These are phyloP conservation scores for Capronia epimyces DNA, from an alignment of 2,329 filamentous ascomycete species.

Conservation along the genomic window DNA sequence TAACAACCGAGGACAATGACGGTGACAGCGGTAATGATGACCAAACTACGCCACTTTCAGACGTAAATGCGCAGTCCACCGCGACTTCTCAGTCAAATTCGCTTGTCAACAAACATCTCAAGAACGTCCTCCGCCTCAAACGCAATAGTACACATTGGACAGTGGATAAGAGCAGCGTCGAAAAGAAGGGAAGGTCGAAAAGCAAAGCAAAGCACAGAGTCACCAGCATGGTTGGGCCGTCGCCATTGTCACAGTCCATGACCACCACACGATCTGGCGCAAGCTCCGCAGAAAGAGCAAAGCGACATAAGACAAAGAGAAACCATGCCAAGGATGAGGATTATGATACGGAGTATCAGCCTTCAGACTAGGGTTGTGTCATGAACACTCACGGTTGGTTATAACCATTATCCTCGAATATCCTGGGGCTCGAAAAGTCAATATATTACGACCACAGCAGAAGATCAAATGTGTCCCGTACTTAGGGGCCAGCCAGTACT, in stretches of 20 bases:
- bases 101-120: neutral
- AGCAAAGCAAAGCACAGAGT: neutral
- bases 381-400: neutral
- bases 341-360: conserved; percentile 10
- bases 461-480: no score
- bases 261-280: neutral
- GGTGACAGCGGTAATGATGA: neutral
- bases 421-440: no score
- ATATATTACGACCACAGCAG: no score
- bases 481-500: no score
- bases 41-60: neutral
- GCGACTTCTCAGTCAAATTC: neutral
- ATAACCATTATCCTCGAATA: no score
- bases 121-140: neutral
- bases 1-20: no score
- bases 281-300: conserved; percentile 1
- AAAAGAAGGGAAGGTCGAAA: neutral
- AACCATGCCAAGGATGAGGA: conserved; percentile 6
- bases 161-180: neutral
- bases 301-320: conserved; percentile 2
- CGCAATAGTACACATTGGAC: neutral
- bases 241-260: conserved; percentile 1
- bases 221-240: neutral
- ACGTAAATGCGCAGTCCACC: neutral
- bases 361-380: neutral